Evolutionary conservation across 1,139 yeast species (phyloP), one percentile per base, ranked within the genome.

Genomic region (Blastobotrys capitulatus): DNA sequence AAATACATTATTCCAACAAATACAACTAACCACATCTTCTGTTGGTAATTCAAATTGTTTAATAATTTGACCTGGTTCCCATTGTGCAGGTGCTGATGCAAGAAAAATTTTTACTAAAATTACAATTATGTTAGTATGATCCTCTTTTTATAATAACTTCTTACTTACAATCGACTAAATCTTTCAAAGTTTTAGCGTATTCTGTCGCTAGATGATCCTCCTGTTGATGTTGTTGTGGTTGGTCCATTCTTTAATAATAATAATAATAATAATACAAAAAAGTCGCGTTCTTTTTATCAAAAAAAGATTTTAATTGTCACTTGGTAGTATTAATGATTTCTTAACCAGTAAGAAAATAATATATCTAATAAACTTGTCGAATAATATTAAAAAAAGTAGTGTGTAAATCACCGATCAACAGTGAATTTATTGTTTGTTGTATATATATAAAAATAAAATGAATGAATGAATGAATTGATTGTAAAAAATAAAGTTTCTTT

Each of bases 21-120:
- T 90, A 68, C 98, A 92, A 50, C 92, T 82, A 9, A 92, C 94
- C 59, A 84, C 85, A 66, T 90, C 97, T 56, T 87, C 95, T 55
- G 83, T 86, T 57, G 89, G 90, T 47, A 92, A 71, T 62, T 84
- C 86, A 66, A 87, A 90, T 50, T 96, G 75, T 62, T 96, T 75
- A 49, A 90, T 86, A 44, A 87, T 86, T 65, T 90, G 97, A 60
- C 84, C 84, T 53, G 83, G 87, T 63, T 83, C 90, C 95, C 97
- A 90, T 63, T 84, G 86, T 2, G 94, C 94, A 0, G 98, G 97
- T 0, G 97, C 97, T 0, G 96, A 86, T 4, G 89, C 88, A 46
- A 90, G 69, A 61, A 90, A 90, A 67, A 84, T 83, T 68, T 87
- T 87, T 25, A 55, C 41, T 39, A 39, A 26, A 22, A 18, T 6